phyloP scores from a whole-genome alignment of 305 asterid species.

The Rubia balearica region DNA sequence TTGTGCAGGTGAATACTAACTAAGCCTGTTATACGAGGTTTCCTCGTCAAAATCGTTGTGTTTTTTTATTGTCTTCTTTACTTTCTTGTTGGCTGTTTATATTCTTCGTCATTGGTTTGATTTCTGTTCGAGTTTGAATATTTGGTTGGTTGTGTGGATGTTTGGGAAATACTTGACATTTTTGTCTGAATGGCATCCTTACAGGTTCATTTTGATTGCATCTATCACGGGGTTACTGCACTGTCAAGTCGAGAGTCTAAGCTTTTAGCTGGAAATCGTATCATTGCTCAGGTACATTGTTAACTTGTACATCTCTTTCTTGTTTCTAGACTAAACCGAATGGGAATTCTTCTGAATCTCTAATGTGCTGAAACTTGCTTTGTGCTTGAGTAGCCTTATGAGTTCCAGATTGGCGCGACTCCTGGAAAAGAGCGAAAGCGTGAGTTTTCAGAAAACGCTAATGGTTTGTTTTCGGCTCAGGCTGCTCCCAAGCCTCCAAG shows the following conservation, averaged over 20 bases:
- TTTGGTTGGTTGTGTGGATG: neutral
- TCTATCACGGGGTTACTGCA: slow-evolving; percentile 81
- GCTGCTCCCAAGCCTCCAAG: slow-evolving; percentile 97
- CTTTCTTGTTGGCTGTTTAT: too few relatives aligned
- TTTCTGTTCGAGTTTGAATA: too few relatives aligned
- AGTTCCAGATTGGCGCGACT: slow-evolving; percentile 79
- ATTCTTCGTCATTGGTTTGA: too few relatives aligned
- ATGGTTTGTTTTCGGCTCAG: slow-evolving; percentile 93
- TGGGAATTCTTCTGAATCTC: slow-evolving; percentile 20
- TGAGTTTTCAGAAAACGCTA: slow-evolving; percentile 80
- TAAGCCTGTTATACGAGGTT: neutral
- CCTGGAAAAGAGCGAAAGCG: slow-evolving; percentile 94
- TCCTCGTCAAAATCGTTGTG: neutral
- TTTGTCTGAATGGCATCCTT: slow-evolving; percentile 5
- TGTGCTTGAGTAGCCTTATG: slow-evolving; percentile 67
- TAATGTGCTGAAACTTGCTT: slow-evolving; percentile 18
- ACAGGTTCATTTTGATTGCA: slow-evolving; percentile 90
- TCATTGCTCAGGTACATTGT: slow-evolving; percentile 67
- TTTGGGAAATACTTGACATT: slow-evolving; percentile 10
- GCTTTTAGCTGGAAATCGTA: slow-evolving; percentile 88
- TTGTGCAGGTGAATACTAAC: slow-evolving; percentile 48
- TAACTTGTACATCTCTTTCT: slow-evolving; percentile 15
- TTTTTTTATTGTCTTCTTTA: too few relatives aligned
- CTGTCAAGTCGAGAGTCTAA: slow-evolving; percentile 91
- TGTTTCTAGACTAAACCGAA: slow-evolving; percentile 3